Evolutionary conservation across 2,329 filamentous ascomycete genomes (phyloP).

Genomic region (Phoma herbarum): DNA sequence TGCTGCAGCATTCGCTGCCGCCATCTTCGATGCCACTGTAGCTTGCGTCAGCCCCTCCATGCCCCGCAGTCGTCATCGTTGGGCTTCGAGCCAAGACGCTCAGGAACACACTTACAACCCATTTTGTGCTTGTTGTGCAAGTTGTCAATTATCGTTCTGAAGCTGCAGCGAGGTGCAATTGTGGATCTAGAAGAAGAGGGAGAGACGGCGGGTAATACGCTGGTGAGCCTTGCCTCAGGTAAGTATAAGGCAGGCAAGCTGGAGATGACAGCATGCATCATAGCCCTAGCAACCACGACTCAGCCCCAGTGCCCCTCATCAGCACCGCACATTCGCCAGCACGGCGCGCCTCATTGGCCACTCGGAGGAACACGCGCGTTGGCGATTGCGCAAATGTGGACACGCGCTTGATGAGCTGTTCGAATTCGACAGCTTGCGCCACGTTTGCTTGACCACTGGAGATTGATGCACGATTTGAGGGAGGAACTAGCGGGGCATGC

Average conservation of each 20-base stretch:
- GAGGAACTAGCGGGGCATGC: constrained; percentile 9
- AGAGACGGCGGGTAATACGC: constrained; percentile 15
- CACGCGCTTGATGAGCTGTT: constrained; percentile 18
- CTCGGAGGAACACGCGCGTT: not conserved
- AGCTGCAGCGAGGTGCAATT: constrained; percentile 7
- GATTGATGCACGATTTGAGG: constrained; percentile 12
- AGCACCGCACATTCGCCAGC: constrained; percentile 15
- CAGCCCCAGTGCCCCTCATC: constrained; percentile 21
- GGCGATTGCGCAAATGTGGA: constrained; percentile 3
- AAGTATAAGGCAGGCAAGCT: constrained; percentile 18
- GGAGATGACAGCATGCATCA: constrained; percentile 21
- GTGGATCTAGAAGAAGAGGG: constrained; percentile 5
- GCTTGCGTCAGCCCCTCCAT: constrained; percentile 40
- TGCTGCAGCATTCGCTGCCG: constrained; percentile 51
- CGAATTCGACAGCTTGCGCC: constrained; percentile 17
- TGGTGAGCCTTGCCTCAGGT: constrained; percentile 21
- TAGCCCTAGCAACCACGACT: constrained; percentile 15
- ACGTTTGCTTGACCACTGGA: constrained; percentile 5
- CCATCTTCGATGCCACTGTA: constrained; percentile 59
- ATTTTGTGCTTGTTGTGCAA: constrained; percentile 12
- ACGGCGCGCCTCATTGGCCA: constrained; percentile 6
- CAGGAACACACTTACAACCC: constrained; percentile 17
- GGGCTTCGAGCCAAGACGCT: constrained; percentile 24
- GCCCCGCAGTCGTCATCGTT: constrained; percentile 24
- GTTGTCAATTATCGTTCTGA: not conserved